A percentile compares a stretch with the other conserved stretches of the same genome.
phyloP scores from a whole-genome alignment of 306 rosid species.

The Cucurbita ficifolia region DNA sequence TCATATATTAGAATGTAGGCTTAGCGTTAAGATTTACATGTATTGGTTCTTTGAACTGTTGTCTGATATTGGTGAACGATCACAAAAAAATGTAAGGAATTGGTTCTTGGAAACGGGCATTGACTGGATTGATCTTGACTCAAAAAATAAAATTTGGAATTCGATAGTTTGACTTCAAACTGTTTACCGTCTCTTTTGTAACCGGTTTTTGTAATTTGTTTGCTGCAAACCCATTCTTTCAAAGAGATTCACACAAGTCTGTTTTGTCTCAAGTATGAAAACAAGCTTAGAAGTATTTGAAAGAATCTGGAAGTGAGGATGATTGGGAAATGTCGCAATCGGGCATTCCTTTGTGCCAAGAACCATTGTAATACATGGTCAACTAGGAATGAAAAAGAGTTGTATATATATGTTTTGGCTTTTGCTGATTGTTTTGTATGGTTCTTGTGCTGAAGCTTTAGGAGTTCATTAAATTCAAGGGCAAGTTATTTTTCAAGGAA shows the following conservation, averaged over 20 bases:
- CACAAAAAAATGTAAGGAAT: too few relatives aligned
- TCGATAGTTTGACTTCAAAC: background rate
- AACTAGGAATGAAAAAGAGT: background rate
- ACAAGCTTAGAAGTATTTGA: background rate
- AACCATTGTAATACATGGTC: background rate
- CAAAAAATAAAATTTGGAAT: background rate
- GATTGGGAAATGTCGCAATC: background rate
- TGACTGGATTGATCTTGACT: background rate
- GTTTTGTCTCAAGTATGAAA: background rate
- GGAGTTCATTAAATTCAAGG: background rate
- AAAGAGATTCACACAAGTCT: background rate
- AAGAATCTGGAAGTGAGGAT: background rate
- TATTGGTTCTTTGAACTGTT: too few relatives aligned
- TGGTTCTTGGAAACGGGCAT: background rate
- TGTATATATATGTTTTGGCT: background rate
- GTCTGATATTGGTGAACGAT: too few relatives aligned
- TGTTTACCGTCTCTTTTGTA: background rate
- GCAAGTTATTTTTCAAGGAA: background rate
- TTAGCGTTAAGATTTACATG: background rate
- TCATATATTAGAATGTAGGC: background rate
- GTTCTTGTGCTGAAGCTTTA: too few relatives aligned
- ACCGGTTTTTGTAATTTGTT: background rate
- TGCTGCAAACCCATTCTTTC: background rate
- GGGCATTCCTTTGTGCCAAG: background rate
- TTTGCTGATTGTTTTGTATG: background rate